Evolutionary conservation across 495 filamentous ascomycete genomes (phyloP).

Genomic region (Cercophora newfieldiana): DNA sequence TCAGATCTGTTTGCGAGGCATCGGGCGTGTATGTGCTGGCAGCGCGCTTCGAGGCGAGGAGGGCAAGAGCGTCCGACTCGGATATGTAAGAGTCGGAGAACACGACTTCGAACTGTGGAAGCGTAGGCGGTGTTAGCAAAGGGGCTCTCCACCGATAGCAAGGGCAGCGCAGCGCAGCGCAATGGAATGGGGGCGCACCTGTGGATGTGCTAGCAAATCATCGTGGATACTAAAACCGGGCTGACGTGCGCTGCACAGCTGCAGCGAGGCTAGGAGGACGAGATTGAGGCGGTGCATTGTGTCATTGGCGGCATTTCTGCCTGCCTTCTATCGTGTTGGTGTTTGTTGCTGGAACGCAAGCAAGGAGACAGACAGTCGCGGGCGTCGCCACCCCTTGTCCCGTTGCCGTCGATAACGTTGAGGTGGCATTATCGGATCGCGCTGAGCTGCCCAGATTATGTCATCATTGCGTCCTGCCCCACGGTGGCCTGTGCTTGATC

Average conservation of each 20-base stretch:
- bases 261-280: conserved; percentile 42
- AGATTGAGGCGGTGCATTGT: conserved; percentile 52
- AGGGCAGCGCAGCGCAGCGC: too few species aligned
- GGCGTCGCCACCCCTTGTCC: conserved; percentile 1
- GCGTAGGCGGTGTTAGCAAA: conserved; percentile 4
- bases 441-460: neutral
- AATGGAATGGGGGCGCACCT: conserved; percentile 57
- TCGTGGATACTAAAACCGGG: conserved; percentile 69
- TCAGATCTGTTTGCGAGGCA: conserved; percentile 39
- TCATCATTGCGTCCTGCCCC: conserved; percentile 1
- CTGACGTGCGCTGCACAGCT: conserved; percentile 44
- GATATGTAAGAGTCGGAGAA: conserved; percentile 75
- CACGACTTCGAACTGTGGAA: conserved; percentile 71
- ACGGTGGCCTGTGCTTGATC: neutral
- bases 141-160: neutral
- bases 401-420: conserved; percentile 20
- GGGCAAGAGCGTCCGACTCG: conserved; percentile 64
- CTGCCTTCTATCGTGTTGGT: conserved; percentile 27
- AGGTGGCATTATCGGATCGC: conserved; percentile 30
- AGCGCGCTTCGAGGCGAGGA: conserved; percentile 44
- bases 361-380: conserved; percentile 14
- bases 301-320: conserved; percentile 38
- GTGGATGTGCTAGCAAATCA: conserved; percentile 88
- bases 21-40: conserved; percentile 35
- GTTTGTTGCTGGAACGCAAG: conserved; percentile 2